Evolutionary conservation across 179 eudicot species (phyloP), one percentile per base, ranked within the genome.

Genomic region (Dionaea muscipula): DNA sequence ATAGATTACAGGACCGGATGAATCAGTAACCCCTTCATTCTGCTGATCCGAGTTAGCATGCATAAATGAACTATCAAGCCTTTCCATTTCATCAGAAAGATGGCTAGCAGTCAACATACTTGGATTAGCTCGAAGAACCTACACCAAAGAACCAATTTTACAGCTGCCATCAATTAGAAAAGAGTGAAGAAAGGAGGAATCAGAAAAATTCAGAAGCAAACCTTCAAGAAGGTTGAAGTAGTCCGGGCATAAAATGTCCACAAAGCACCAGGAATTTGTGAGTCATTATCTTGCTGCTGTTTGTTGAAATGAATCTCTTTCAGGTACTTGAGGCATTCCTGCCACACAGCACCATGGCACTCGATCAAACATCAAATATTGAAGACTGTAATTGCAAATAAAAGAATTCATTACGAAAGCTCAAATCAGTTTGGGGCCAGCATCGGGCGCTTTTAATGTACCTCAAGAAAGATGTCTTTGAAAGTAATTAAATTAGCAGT

Each of bases 321-420:
- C 23, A 84, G 26, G 64, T 80, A 82, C 62, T 68, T 79, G 53
- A 84, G 59, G 64, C 95, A 91, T 68, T 82, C 98, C 98, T 91
- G 74, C 65, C 61, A 67, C 45, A 63, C 51, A 68, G 45, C 43
- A 57, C 15, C 50, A 59, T 24, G 26, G 35, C 56, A 67, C 20
- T 36, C 22, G n/a, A 15, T 3, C 8, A 43, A 0, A 18, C 21
- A 15, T 28, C 35, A 18, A n/a, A n/a, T n/a, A n/a, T n/a, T n/a
- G n/a, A n/a, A n/a, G n/a, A n/a, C n/a, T n/a, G n/a, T n/a, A n/a
- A n/a, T n/a, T n/a, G n/a, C n/a, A n/a, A n/a, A n/a, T n/a, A n/a
- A n/a, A n/a, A n/a, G n/a, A n/a, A n/a, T n/a, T n/a, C n/a, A n/a
- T n/a, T n/a, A n/a, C n/a, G n/a, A n/a, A n/a, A n/a, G n/a, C n/a